phyloP scores from a whole-genome alignment of 495 filamentous ascomycete genomes.

The Aspergillus taichungensis region DNA sequence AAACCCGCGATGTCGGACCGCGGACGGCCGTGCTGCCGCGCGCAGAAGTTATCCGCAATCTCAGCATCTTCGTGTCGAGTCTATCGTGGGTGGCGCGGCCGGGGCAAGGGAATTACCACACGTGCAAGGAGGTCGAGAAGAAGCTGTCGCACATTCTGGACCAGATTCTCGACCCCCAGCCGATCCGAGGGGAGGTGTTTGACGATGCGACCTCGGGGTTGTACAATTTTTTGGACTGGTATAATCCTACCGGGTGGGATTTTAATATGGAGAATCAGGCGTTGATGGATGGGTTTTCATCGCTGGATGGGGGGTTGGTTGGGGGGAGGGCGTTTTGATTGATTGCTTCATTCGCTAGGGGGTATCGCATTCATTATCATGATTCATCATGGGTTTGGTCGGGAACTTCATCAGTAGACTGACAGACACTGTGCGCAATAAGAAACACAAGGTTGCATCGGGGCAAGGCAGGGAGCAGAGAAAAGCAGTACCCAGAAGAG shows the following conservation, averaged over 20 bases:
- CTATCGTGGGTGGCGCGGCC: slow-evolving; percentile 46
- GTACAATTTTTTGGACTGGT: slow-evolving; percentile 32
- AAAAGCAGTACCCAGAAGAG: too few species aligned
- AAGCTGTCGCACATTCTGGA: slow-evolving; percentile 36
- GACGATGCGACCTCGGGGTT: slow-evolving; percentile 26
- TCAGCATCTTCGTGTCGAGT: slow-evolving; percentile 53
- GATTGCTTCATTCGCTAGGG: neutral
- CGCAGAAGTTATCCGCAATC: slow-evolving; percentile 53
- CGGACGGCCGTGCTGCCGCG: slow-evolving; percentile 37
- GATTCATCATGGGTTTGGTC: too few species aligned
- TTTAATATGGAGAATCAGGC: slow-evolving; percentile 27
- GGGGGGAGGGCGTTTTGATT: too few species aligned
- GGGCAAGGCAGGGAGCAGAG: too few species aligned
- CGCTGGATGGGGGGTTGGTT: slow-evolving; percentile 5
- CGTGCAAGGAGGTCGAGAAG: slow-evolving; percentile 41
- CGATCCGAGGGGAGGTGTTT: slow-evolving; percentile 20
- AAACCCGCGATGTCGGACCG: slow-evolving; percentile 36
- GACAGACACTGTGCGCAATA: too few species aligned
- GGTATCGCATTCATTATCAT: slow-evolving; percentile 2
- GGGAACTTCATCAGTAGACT: too few species aligned
- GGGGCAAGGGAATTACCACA: slow-evolving; percentile 43
- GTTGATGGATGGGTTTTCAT: slow-evolving; percentile 13
- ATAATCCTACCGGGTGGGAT: slow-evolving; percentile 29
- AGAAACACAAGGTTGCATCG: too few species aligned
- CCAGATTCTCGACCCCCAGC: slow-evolving; percentile 31